Evolutionary conservation across 2,329 filamentous ascomycete genomes (phyloP).

Genomic region (Trichothecium roseum): DNA sequence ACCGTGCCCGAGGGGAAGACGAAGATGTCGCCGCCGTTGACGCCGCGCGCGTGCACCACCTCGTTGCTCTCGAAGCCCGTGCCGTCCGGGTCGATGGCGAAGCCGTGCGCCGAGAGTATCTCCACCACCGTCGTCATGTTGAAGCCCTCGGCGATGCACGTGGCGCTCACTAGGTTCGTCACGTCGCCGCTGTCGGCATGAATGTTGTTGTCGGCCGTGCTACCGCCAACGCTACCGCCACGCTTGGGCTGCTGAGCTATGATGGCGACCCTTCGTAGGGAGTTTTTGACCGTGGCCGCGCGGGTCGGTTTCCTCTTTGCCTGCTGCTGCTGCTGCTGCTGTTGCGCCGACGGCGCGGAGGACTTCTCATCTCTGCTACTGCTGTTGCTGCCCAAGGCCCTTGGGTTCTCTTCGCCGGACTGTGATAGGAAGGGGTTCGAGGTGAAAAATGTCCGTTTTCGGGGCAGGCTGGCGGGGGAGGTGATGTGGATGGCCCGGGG

Average conservation of each 20-base stretch:
- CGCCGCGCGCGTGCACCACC: slow-evolving; percentile 51
- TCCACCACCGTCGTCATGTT: slow-evolving; percentile 51
- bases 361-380: slow-evolving; percentile 9
- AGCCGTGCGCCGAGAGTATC: slow-evolving; percentile 47
- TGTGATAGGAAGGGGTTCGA: slow-evolving; percentile 47
- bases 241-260: slow-evolving; percentile 60
- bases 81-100: slow-evolving; percentile 50
- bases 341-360: slow-evolving; percentile 8
- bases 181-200: slow-evolving; percentile 16
- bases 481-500: slow-evolving; percentile 36
- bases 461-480: slow-evolving; percentile 31
- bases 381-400: slow-evolving; percentile 6
- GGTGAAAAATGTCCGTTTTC: slow-evolving; percentile 54
- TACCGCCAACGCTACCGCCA: slow-evolving; percentile 19
- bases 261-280: slow-evolving; percentile 73
- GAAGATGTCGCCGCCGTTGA: slow-evolving; percentile 75
- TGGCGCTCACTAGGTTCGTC: slow-evolving; percentile 42
- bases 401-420: slow-evolving; percentile 16
- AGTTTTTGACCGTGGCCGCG: slow-evolving; percentile 50
- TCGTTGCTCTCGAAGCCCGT: slow-evolving; percentile 51
- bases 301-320: slow-evolving; percentile 36
- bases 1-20: slow-evolving; percentile 92
- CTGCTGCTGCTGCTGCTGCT: slow-evolving; percentile 9
- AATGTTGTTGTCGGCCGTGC: slow-evolving; percentile 12
- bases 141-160: slow-evolving; percentile 54